phyloP scores from a whole-genome alignment of 2,329 filamentous ascomycete genomes.

The Pseudogymnoascus sp. region DNA sequence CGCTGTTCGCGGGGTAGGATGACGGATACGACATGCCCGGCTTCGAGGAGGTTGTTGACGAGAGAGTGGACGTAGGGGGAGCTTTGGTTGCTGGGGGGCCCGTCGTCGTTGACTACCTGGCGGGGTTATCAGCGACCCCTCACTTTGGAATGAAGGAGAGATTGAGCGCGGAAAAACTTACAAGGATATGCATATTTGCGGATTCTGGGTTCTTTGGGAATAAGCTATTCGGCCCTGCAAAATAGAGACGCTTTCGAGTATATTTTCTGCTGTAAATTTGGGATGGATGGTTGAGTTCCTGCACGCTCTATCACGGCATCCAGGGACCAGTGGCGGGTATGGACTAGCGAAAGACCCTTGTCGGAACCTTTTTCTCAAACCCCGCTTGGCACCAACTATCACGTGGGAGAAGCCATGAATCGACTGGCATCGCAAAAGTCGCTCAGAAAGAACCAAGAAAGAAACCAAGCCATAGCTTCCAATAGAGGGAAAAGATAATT shows the following conservation, averaged over 20 bases:
- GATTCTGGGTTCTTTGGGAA: neutral
- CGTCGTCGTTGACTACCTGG: constrained; percentile 66
- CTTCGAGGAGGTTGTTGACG: constrained; percentile 58
- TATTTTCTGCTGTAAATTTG: neutral
- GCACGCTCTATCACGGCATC: neutral
- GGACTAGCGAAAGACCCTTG: neutral
- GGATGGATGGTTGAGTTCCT: neutral
- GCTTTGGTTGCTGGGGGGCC: constrained; percentile 66
- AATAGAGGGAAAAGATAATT: neutral
- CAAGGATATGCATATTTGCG: constrained; percentile 41
- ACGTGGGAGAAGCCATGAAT: neutral
- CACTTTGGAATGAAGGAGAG: neutral
- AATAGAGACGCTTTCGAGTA: neutral
- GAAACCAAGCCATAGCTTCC: neutral
- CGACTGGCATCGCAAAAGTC: neutral
- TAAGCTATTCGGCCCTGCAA: neutral
- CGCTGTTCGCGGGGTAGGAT: constrained; percentile 85
- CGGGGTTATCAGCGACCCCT: constrained; percentile 10
- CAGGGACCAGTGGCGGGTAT: neutral
- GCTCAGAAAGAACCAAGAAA: neutral
- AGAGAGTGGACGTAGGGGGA: constrained; percentile 75
- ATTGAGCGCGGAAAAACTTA: constrained; percentile 25
- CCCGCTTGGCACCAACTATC: neutral
- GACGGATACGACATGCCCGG: constrained; percentile 83
- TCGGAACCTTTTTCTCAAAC: neutral